Conservation (phyloP, 495 filamentous ascomycete species). For the Hapsidospora chrysogenum region DNA sequence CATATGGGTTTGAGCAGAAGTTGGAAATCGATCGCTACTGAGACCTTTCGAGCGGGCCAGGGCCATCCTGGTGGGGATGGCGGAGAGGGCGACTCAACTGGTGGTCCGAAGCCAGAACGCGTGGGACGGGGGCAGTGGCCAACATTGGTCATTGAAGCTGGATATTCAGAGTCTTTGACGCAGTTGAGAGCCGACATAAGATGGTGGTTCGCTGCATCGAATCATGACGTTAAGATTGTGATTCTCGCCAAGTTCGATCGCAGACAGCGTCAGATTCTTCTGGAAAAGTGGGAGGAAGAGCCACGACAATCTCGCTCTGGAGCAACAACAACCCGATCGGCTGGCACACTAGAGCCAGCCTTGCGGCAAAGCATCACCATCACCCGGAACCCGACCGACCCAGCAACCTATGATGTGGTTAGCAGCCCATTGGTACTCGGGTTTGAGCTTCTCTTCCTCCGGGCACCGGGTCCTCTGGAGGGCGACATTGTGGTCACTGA, state of each 20-base stretch:
- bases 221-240: slow-evolving; percentile 14
- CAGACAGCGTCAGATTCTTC: slow-evolving; percentile 4
- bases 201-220: slow-evolving; percentile 16
- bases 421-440: slow-evolving; percentile 4
- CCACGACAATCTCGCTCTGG: slow-evolving; percentile 1
- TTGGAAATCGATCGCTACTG: slow-evolving; percentile 4
- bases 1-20: neutral
- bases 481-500: slow-evolving; percentile 1
- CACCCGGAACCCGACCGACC: neutral
- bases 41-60: slow-evolving; percentile 4
- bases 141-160: slow-evolving; percentile 16
- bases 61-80: slow-evolving; percentile 7
- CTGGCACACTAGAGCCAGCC: neutral
- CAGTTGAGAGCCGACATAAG: slow-evolving; percentile 10
- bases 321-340: slow-evolving; percentile 2
- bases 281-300: slow-evolving; percentile 13
- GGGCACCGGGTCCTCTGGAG: slow-evolving; percentile 2
- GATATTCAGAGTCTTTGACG: slow-evolving; percentile 10
- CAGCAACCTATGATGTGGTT: slow-evolving; percentile 4
- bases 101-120: slow-evolving; percentile 9
- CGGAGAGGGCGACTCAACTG: slow-evolving; percentile 9
- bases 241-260: slow-evolving; percentile 9
- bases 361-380: neutral
- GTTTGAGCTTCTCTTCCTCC: slow-evolving; percentile 6
- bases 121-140: slow-evolving; percentile 9